Evolutionary conservation across 176 grass and related monocot species (phyloP).

Genomic region (Thinopyrum elongatum): DNA sequence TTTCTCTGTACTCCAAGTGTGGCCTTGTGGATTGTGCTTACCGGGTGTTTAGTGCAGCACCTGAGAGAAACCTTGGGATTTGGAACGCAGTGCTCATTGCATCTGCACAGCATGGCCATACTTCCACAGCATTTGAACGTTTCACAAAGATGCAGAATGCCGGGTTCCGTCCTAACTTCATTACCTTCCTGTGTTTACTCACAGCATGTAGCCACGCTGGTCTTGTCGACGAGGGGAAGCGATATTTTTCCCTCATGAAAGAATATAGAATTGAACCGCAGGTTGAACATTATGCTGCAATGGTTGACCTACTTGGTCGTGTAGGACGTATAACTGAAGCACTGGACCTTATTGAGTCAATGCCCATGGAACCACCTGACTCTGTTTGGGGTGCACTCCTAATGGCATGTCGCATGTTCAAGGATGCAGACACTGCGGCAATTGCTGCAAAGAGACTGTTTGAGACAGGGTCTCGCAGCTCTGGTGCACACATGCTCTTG

Average conservation of each 20-base stretch:
- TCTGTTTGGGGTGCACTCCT: slow-evolving; percentile 87
- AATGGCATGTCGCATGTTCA: slow-evolving; percentile 81
- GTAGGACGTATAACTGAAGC: slow-evolving; percentile 72
- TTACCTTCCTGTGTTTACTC: slow-evolving; percentile 86
- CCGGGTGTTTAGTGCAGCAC: slow-evolving; percentile 52
- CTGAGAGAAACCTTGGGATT: slow-evolving; percentile 66
- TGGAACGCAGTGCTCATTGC: slow-evolving; percentile 86
- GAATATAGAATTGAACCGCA: slow-evolving; percentile 47
- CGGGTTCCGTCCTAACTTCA: slow-evolving; percentile 67
- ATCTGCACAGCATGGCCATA: slow-evolving; percentile 84
- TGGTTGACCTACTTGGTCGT: slow-evolving; percentile 91
- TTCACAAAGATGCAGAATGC: slow-evolving; percentile 66
- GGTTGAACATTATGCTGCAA: slow-evolving; percentile 74
- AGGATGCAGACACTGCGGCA: slow-evolving; percentile 66
- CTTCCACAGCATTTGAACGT: slow-evolving; percentile 39
- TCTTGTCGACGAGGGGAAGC: slow-evolving; percentile 69
- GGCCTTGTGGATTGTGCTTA: slow-evolving; percentile 75
- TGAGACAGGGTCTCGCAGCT: slow-evolving; percentile 64
- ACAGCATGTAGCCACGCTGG: slow-evolving; percentile 82
- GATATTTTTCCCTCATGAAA: slow-evolving; percentile 67
- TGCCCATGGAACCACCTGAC: slow-evolving; percentile 91
- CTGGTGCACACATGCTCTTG: slow-evolving; percentile 81
- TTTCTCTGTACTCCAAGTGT: slow-evolving; percentile 91
- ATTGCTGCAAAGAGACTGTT: slow-evolving; percentile 68
- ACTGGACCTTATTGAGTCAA: slow-evolving; percentile 64